Conservation (phyloP, 768 basidiomycete species). For the Gloeostereum incarnatum region DNA sequence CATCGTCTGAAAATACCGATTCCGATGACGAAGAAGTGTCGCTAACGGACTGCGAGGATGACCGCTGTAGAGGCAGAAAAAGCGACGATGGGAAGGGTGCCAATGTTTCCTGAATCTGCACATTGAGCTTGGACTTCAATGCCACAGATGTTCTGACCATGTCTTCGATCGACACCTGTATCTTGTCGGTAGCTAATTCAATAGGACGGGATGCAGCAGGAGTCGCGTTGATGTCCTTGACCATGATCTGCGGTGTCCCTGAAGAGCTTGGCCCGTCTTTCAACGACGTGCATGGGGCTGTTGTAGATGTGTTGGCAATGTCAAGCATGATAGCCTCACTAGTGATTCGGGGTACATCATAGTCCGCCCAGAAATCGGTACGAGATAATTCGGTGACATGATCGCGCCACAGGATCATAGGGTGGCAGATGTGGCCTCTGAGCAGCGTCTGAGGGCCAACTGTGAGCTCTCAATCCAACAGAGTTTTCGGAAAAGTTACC, state of each 20-base stretch:
- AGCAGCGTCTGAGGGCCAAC: conserved; percentile 44
- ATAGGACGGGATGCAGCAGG: background rate
- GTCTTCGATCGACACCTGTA: conserved; percentile 70
- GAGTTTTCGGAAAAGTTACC: conserved; percentile 30
- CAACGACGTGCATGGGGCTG: too few species aligned
- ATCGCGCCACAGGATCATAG: conserved; percentile 60
- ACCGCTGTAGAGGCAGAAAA: too few species aligned
- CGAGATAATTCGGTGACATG: conserved; percentile 53
- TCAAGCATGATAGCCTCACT: conserved; percentile 67
- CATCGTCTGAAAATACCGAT: conserved; percentile 4
- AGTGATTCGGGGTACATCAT: conserved; percentile 50
- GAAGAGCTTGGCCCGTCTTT: too few species aligned
- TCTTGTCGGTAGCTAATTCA: too few species aligned
- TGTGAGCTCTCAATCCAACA: background rate
- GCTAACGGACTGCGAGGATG: background rate
- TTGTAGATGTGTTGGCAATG: too few species aligned
- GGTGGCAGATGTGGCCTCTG: conserved; percentile 66
- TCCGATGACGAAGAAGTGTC: conserved; percentile 9
- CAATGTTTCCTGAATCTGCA: conserved; percentile 46
- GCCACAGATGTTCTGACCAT: conserved; percentile 68
- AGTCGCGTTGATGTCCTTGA: too few species aligned
- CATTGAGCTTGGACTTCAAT: conserved; percentile 59
- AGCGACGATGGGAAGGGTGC: conserved; percentile 44
- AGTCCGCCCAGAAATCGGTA: conserved; percentile 58
- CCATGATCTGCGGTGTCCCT: too few species aligned